Conservation (phyloP, 495 filamentous ascomycete genomes). For the Neurospora sp. region DNA sequence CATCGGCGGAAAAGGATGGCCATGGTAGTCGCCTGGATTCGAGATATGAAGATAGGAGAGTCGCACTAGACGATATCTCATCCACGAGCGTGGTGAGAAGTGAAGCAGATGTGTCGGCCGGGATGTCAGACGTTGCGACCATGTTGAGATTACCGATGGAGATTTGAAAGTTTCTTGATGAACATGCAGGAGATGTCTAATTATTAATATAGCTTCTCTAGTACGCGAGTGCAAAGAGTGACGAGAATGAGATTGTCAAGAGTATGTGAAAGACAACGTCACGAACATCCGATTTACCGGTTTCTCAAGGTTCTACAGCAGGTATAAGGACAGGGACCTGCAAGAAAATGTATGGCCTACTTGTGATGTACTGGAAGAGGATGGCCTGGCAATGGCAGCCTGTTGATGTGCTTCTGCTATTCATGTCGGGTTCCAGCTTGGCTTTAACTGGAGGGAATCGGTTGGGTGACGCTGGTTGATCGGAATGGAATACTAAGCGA, state of each 20-base stretch:
- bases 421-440: neutral
- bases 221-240: neutral
- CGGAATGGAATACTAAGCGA: too few relatives aligned
- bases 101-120: neutral
- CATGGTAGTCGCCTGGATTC: conserved; percentile 3
- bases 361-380: too few relatives aligned
- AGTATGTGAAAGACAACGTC: neutral
- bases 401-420: neutral
- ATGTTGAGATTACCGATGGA: neutral
- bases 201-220: neutral
- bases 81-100: conserved; percentile 4
- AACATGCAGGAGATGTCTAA: neutral
- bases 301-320: neutral
- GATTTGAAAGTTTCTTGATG: neutral
- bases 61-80: conserved; percentile 2
- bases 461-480: neutral
- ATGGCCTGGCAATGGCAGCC: neutral
- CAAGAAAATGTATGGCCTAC: neutral
- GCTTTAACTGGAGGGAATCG: neutral
- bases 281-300: neutral
- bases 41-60: conserved; percentile 1
- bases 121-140: neutral
- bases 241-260: neutral
- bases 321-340: neutral
- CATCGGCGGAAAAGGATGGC: conserved; percentile 8